Evolutionary conservation across 2,329 filamentous ascomycete genomes (phyloP), one percentile per base, ranked within the genome.

Genomic region (Elsinoe australis): DNA sequence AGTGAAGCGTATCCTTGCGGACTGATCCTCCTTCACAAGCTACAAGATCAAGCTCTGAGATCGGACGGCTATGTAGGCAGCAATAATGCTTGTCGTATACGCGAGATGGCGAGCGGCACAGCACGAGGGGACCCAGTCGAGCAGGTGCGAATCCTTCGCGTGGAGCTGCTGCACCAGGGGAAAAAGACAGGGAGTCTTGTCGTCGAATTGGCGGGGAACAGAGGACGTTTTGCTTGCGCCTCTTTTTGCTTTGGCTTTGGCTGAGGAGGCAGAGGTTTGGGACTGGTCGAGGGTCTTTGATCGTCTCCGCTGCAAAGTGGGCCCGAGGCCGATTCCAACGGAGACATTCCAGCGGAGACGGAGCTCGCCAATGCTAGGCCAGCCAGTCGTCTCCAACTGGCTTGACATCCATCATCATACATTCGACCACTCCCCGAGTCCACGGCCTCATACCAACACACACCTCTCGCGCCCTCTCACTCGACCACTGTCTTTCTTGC

Each of bases 71-170:
- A n/a, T n/a, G n/a, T n/a, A n/a, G n/a, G n/a, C 36, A 41, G 19
- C 15, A 39, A 39, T 10, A 19, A 44, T 44, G 39, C 39, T 44
- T 44, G 39, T 44, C 39, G 39, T 29, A 44, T 29, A 19, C 26
- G 26, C 12, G 7, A 29, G 12, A 15, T 44, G 19, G 26, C 19
- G 39, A 44, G 29, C 39, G 39, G 29, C 39, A 44, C 15, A 26
- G 39, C 39, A 31, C 24, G 19, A 24, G 19, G 39, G 39, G 24
- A 31, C 19, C 39, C 17, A 15, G 26, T 5, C 14, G 17, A 31
- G 19, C 17, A 15, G 19, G 19, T 24, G 24, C 15, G 22, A 9
- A 44, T 29, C 39, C 39, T 39, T 44, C 39, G 39, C 39, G 39
- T 44, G 26, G 22, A 44, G 26, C 26, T 44, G 39, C 39, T 44